A percentile compares a stretch with the other conserved stretches of the same genome.
Evolutionary conservation across 306 rosid species (phyloP).

Genomic region (Medicago ruthenica): DNA sequence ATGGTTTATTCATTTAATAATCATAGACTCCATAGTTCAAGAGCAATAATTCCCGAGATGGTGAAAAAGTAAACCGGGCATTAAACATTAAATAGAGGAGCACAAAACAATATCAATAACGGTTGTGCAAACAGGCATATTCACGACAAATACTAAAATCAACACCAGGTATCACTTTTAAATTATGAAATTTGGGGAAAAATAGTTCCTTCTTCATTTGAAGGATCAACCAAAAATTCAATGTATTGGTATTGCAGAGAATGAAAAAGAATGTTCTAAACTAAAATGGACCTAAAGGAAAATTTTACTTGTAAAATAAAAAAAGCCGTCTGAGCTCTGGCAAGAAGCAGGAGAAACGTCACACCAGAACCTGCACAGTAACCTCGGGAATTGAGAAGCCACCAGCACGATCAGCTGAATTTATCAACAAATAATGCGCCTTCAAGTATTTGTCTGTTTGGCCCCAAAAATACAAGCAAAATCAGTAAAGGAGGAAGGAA

Average conservation of each 20-base stretch:
- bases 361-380: conserved; percentile 46
- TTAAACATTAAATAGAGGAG: background rate
- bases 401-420: conserved; percentile 41
- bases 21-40: background rate
- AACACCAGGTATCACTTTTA: conserved; percentile 39
- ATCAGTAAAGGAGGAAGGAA: conserved; percentile 36
- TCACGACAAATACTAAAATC: conserved; percentile 34
- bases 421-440: conserved; percentile 40
- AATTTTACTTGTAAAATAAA: conserved; percentile 37
- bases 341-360: conserved; percentile 41
- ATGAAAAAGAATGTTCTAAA: conserved; percentile 49
- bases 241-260: conserved; percentile 39
- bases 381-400: conserved; percentile 42
- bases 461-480: conserved; percentile 44
- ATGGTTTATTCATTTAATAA: background rate
- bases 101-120: conserved; percentile 26
- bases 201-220: conserved; percentile 45
- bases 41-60: background rate
- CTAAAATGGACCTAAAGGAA: conserved; percentile 33
- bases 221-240: conserved; percentile 45
- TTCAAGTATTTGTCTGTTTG: conserved; percentile 45
- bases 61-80: background rate
- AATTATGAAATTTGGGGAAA: conserved; percentile 26
- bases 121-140: conserved; percentile 25
- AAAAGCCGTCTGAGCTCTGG: conserved; percentile 43